Evolutionary conservation across 2,329 filamentous ascomycete genomes (phyloP), one percentile per base, ranked within the genome.

Genomic region (Parastagonospora nodorum): DNA sequence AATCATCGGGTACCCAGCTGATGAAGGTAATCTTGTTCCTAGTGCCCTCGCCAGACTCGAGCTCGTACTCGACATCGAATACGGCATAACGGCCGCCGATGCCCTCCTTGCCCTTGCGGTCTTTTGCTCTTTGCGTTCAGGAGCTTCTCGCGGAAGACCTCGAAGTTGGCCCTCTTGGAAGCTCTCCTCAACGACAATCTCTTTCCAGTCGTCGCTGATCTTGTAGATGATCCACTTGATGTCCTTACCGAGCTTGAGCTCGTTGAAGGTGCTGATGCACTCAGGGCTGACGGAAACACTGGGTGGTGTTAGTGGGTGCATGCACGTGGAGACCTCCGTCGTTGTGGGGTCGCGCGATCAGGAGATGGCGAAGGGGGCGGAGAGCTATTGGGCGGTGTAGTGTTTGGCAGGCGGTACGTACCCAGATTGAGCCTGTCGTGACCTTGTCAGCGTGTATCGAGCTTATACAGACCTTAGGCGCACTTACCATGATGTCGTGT

Each of bases 151-250:
- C 88, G 88, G 83, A 92, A 91, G 60, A 68, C 76, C 51, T 88
- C 84, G 81, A 85, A 93, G 76, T 92, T 85, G 62, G 77, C 77
- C 65, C 86, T 81, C 55, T 78, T 78, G 51, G 86, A 88, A 88
- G 47, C 84, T 82, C 74, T 90, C 85, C 77, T 93, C 89, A 66
- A 94, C 85, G 52, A 89, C 86, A 73, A 94, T 91, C 78, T 90
- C 77, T 78, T 88, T 90, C 83, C 86, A 86, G 81, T 92, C 84
- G 77, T 92, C 88, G 61, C 86, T 88, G 74, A 94, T 85, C 83
- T 92, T 91, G 87, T 84, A 93, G 82, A 94, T 86, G 80, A 94
- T 88, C 83, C 84, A 95, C 80, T 91, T 92, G 66, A 74, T 70
- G 80, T 85, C 82, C 80, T 92, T 92, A 77, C 78, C 82, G 66